phyloP scores from a whole-genome alignment of 352 stramenopile species.

The Phytophthora idaei region DNA sequence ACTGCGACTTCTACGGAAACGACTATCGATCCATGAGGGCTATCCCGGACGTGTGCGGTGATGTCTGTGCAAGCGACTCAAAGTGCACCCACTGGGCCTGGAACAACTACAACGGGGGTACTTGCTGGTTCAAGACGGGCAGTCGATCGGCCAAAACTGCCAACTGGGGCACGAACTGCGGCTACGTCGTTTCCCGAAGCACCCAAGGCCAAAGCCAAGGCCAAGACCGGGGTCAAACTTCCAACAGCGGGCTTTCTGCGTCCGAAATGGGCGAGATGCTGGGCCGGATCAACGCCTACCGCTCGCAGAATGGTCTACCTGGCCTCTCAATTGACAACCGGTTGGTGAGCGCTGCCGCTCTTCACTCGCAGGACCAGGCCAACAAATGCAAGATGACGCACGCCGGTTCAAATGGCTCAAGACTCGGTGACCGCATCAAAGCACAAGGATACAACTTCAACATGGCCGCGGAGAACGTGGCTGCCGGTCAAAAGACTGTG shows the following conservation, averaged over 20 bases:
- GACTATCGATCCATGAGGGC: conserved; percentile 31
- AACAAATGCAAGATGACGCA: conserved; percentile 52
- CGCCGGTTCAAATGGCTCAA: conserved; percentile 41
- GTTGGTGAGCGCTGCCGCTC: conserved; percentile 38
- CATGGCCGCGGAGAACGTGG: conserved; percentile 52
- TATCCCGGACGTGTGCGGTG: conserved; percentile 39
- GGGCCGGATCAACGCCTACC: conserved; percentile 54
- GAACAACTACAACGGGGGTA: conserved; percentile 40
- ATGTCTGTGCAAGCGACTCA: conserved; percentile 38
- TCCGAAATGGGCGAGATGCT: conserved; percentile 54
- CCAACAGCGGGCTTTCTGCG: conserved; percentile 36
- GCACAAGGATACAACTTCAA: conserved; percentile 43
- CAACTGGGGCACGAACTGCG: conserved; percentile 37
- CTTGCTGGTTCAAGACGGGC: conserved; percentile 53
- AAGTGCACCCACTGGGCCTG: conserved; percentile 52
- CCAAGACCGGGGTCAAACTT: background rate
- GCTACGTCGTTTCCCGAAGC: conserved; percentile 44
- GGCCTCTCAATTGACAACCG: conserved; percentile 48
- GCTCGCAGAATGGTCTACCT: conserved; percentile 37
- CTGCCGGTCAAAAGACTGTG: conserved; percentile 49
- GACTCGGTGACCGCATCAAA: conserved; percentile 37
- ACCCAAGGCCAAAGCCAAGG: conserved; percentile 4
- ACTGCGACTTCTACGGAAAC: conserved; percentile 43
- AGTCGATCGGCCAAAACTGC: conserved; percentile 16
- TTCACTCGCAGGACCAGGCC: conserved; percentile 56